These are phyloP conservation scores for Trichosporon ovoides DNA, from an alignment of 1,284 basidiomycete genomes.

Conservation along the genomic window DNA sequence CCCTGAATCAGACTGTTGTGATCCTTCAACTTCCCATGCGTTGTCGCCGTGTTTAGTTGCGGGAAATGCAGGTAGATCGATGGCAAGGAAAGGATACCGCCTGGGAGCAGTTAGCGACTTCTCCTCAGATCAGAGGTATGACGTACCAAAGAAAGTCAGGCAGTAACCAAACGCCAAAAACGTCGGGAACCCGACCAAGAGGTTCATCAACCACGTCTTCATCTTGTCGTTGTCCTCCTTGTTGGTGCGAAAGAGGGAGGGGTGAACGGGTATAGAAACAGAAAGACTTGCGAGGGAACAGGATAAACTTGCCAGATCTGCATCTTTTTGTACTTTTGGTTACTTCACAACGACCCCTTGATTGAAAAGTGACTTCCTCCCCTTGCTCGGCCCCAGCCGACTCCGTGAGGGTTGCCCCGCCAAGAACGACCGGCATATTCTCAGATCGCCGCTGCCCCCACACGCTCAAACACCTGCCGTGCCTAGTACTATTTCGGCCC, in stretches of 20 bases:
- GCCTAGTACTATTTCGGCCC: neutral
- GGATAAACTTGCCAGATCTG: too few species aligned
- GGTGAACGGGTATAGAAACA: neutral
- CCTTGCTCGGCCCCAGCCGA: neutral
- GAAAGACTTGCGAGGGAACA: too few species aligned
- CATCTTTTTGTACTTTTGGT: neutral
- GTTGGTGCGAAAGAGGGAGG: neutral
- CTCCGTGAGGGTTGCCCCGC: neutral
- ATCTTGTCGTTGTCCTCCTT: constrained; percentile 5
- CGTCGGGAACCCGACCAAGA: constrained; percentile 27
- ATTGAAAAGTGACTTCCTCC: neutral
- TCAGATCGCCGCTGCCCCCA: constrained; percentile 4
- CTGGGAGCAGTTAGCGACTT: constrained; percentile 24
- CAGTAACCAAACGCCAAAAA: constrained; percentile 33
- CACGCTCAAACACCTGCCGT: neutral
- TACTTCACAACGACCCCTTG: too few species aligned
- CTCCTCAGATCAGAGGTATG: too few species aligned
- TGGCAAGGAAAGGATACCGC: constrained; percentile 25
- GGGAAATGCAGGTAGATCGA: constrained; percentile 27
- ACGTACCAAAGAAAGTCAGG: constrained; percentile 14
- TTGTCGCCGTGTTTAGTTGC: constrained; percentile 25
- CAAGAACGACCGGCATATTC: constrained; percentile 1
- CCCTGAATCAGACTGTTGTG: constrained; percentile 40
- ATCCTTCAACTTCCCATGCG: constrained; percentile 21
- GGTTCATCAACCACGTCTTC: constrained; percentile 24